A percentile compares a stretch with the other conserved stretches of the same genome.
Evolutionary conservation across 106 monocot species (phyloP).

Genomic region (Dactylorhiza incarnata): DNA sequence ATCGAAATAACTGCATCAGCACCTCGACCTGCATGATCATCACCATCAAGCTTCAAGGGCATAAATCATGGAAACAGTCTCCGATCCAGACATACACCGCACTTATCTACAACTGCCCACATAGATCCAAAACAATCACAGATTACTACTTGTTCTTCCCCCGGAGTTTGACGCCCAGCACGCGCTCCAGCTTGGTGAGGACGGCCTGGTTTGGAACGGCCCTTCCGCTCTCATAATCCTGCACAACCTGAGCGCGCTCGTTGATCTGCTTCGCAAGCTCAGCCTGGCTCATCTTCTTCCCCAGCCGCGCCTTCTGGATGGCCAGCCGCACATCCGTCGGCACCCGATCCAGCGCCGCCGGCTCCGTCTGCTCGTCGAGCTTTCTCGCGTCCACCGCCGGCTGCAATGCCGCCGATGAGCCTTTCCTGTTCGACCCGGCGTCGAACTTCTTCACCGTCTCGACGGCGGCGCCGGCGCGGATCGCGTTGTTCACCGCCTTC

Average conservation of each 20-base stretch:
- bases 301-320: constrained; percentile 73
- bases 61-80: too few relatives aligned
- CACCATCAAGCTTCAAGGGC: too few relatives aligned
- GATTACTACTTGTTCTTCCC: constrained; percentile 20
- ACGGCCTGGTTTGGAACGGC: constrained; percentile 73
- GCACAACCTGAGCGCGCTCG: constrained; percentile 79
- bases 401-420: constrained; percentile 4
- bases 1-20: too few relatives aligned
- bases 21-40: too few relatives aligned
- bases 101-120: too few relatives aligned
- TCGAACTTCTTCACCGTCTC: constrained; percentile 59
- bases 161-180: constrained; percentile 50
- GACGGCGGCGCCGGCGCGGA: constrained; percentile 56
- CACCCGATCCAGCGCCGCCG: constrained; percentile 56
- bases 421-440: constrained; percentile 70
- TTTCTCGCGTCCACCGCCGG: constrained; percentile 50
- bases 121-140: too few relatives aligned
- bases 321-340: constrained; percentile 41
- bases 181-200: constrained; percentile 72
- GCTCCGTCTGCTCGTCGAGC: constrained; percentile 81
- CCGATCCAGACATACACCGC: too few relatives aligned
- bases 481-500: constrained; percentile 49
- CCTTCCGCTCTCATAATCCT: constrained; percentile 87
- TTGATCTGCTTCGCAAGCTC: constrained; percentile 78
- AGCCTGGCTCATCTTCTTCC: constrained; percentile 82